Evolutionary conservation across 2,329 filamentous ascomycete genomes (phyloP), one percentile per base, ranked within the genome.

Genomic region (Hypomyces rosellus): DNA sequence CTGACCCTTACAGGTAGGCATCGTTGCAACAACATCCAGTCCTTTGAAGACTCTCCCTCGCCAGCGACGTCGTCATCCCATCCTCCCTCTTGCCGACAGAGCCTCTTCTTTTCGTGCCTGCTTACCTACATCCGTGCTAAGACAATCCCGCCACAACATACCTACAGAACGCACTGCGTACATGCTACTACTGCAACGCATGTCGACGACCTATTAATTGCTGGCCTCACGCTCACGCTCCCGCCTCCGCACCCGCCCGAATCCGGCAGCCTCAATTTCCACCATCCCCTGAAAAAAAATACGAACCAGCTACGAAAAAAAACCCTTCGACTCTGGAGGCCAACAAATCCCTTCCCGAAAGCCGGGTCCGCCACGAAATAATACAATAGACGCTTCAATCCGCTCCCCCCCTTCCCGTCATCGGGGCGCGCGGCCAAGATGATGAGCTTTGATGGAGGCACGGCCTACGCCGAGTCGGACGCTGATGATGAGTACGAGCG

Each of bases 401-500:
- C 36, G 16, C 2, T 16, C 5, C 14, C 15, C 15, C 20, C 25
- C 43, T n/a, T 46, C 50, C 37, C 37, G 41, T 36, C 20, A 45
- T 47, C 39, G 49, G 55, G 50, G 50, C 50, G 50, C 45, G 8
- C 54, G 50, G 49, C 53, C 56, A 61, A 55, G 51, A 67, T 66
- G 62, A 81, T 81, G 79, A 79, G 77, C 66, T 84, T 84, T 70
- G 79, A 81, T 61, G 75, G 76, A 56, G 81, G 81, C 63, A 84
- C 82, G 57, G 81, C 83, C 54, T 90, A 89, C 68, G 82, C 87
- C 66, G 87, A 89, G 70, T 89, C 83, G 58, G 87, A 89, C 65
- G 86, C 85, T 61, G 87, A 89, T 70, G 88, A 91, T 70, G 88
- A 91, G 73, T 89, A 89, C 67, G 86, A 91, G 76, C 77, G 85